Conservation (phyloP, 148 eudicot species). For the Limonium bicolor region DNA sequence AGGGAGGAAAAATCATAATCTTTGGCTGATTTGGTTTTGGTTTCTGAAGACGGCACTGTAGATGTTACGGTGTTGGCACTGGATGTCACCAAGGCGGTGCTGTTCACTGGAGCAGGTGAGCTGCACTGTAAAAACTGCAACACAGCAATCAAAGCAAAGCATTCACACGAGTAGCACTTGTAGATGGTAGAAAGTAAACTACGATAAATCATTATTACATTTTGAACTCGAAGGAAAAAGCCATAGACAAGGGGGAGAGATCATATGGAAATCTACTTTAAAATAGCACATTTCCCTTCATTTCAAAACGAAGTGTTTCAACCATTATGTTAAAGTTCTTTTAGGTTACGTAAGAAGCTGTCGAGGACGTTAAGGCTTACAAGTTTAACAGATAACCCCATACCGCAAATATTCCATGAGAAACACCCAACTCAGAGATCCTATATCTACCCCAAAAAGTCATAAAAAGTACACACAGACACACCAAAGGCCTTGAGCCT, state of each 20-base stretch:
- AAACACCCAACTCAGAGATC: too few relatives aligned
- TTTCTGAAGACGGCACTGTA: conserved; percentile 13
- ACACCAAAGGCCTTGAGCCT: background rate
- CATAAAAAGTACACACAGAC: background rate
- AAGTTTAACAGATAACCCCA: too few relatives aligned
- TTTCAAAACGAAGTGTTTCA: background rate
- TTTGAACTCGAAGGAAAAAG: too few relatives aligned
- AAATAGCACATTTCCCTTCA: background rate
- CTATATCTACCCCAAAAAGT: too few relatives aligned
- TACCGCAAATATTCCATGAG: too few relatives aligned
- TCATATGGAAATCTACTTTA: background rate
- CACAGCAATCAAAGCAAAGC: background rate
- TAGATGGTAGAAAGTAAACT: background rate
- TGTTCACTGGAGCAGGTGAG: conserved; percentile 40
- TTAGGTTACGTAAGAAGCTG: too few relatives aligned
- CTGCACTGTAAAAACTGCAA: conserved; percentile 41
- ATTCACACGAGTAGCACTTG: too few relatives aligned
- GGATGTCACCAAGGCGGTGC: conserved; percentile 20
- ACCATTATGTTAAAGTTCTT: too few relatives aligned
- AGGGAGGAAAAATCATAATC: conserved; percentile 88
- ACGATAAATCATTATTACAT: background rate
- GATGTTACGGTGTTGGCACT: conserved; percentile 19
- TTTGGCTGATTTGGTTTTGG: conserved; percentile 32
- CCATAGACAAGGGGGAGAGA: background rate
- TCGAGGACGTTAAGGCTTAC: too few relatives aligned